These are phyloP conservation scores for Aspergillus luchuensis DNA, from an alignment of 2,329 filamentous ascomycete species.

Conservation along the genomic window DNA sequence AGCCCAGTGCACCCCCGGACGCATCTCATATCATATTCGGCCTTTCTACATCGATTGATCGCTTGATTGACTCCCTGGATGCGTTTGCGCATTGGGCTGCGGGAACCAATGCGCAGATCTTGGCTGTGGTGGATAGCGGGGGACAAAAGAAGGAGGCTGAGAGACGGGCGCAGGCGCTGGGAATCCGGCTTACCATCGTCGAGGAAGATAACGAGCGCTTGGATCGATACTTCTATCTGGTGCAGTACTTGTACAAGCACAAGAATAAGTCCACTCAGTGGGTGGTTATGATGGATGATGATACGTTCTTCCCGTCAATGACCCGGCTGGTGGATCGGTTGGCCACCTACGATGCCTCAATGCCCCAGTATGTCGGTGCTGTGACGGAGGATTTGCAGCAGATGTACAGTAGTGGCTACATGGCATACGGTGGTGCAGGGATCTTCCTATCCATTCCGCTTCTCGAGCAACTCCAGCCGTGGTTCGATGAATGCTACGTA, in stretches of 20 bases:
- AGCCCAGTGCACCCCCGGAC: slow-evolving; percentile 31
- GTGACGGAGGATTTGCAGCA: slow-evolving; percentile 56
- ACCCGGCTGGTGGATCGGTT: slow-evolving; percentile 50
- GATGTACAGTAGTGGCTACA: slow-evolving; percentile 53
- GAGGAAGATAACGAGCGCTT: slow-evolving; percentile 23
- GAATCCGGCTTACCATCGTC: slow-evolving; percentile 43
- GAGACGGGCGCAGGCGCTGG: slow-evolving; percentile 28
- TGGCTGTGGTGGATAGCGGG: slow-evolving; percentile 50
- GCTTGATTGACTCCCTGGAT: slow-evolving; percentile 50
- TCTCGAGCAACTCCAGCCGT: slow-evolving; percentile 47
- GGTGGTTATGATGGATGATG: slow-evolving; percentile 60
- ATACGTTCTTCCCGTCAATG: slow-evolving; percentile 62
- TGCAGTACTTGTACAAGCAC: slow-evolving; percentile 48
- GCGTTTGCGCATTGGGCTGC: slow-evolving; percentile 57
- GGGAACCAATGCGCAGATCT: slow-evolving; percentile 49
- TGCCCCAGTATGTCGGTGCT: slow-evolving; percentile 55
- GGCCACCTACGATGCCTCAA: slow-evolving; percentile 46
- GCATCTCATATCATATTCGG: slow-evolving; percentile 54
- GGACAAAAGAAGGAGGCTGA: slow-evolving; percentile 22
- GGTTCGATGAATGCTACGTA: slow-evolving; percentile 51
- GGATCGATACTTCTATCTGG: slow-evolving; percentile 57
- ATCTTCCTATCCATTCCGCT: slow-evolving; percentile 57
- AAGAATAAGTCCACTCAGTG: slow-evolving; percentile 48
- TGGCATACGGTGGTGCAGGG: slow-evolving; percentile 61
- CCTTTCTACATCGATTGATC: slow-evolving; percentile 53